phyloP scores from a whole-genome alignment of 768 basidiomycete species.

The Lactarius evosmus region DNA sequence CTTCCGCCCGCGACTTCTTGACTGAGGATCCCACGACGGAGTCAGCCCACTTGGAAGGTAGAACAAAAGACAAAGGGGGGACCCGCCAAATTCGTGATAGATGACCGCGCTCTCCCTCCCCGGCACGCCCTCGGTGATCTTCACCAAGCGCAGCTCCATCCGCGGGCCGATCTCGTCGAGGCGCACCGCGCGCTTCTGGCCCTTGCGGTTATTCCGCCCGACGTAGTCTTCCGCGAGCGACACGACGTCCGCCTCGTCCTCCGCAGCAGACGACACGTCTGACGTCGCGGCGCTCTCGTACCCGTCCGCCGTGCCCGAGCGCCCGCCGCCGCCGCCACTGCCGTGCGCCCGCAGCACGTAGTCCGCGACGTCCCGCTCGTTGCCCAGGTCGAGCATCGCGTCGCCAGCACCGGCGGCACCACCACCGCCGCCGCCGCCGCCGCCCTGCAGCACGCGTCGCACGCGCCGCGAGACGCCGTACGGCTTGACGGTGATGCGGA shows the following conservation, averaged over 20 bases:
- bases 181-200: slow-evolving; percentile 84
- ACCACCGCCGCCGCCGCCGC: slow-evolving; percentile 29
- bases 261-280: slow-evolving; percentile 76
- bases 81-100: slow-evolving; percentile 89
- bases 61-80: slow-evolving; percentile 13
- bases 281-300: slow-evolving; percentile 66
- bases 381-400: slow-evolving; percentile 72
- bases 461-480: slow-evolving; percentile 93
- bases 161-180: slow-evolving; percentile 94
- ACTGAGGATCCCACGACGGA: slow-evolving; percentile 47
- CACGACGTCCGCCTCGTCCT: slow-evolving; percentile 78
- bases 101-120: slow-evolving; percentile 92
- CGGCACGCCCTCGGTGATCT: slow-evolving; percentile 91
- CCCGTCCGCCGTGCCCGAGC: slow-evolving; percentile 46
- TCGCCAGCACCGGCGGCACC: slow-evolving; percentile 21
- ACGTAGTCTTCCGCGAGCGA: slow-evolving; percentile 91
- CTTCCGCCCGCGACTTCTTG: slow-evolving; percentile 82
- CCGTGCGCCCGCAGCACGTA: slow-evolving; percentile 73
- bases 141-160: slow-evolving; percentile 89
- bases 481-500: slow-evolving; percentile 90
- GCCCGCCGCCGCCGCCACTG: no score
- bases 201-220: slow-evolving; percentile 90
- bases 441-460: slow-evolving; percentile 75
- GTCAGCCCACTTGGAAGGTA: no score
- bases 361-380: slow-evolving; percentile 93